These are phyloP conservation scores for Withania somnifera DNA, from an alignment of 305 asterid genomes.

Conservation along the genomic window DNA sequence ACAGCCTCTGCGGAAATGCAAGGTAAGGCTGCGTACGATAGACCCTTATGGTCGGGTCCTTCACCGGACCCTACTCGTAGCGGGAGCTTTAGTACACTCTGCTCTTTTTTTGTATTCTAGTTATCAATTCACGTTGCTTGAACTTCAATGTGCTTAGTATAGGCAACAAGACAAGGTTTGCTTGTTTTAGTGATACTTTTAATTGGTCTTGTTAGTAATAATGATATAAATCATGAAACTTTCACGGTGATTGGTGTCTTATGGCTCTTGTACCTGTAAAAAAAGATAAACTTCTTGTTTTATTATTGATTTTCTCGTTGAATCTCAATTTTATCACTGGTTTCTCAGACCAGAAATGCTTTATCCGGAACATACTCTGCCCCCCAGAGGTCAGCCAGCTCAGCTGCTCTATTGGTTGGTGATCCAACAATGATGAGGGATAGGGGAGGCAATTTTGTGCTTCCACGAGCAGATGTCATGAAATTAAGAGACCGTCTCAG, in stretches of 20 bases:
- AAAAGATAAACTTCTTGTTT: neutral
- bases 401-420: conserved; percentile 98
- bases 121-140: conserved; percentile 2
- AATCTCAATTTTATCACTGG: neutral
- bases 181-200: neutral
- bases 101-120: neutral
- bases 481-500: conserved; percentile 93
- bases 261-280: neutral
- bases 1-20: too few species aligned
- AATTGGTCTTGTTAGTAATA: neutral
- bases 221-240: neutral
- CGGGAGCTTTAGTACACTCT: too few species aligned
- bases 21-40: too few species aligned
- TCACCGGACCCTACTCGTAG: too few species aligned
- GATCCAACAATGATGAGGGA: conserved; percentile 90
- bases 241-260: neutral
- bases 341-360: conserved; percentile 87
- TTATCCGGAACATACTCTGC: conserved; percentile 98
- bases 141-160: neutral
- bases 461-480: conserved; percentile 97
- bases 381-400: conserved; percentile 98
- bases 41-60: too few species aligned
- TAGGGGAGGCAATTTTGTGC: conserved; percentile 96
- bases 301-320: neutral
- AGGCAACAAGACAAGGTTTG: neutral